Conservation (phyloP, 768 basidiomycete species). For the Agaricus sinodeliciosus region DNA sequence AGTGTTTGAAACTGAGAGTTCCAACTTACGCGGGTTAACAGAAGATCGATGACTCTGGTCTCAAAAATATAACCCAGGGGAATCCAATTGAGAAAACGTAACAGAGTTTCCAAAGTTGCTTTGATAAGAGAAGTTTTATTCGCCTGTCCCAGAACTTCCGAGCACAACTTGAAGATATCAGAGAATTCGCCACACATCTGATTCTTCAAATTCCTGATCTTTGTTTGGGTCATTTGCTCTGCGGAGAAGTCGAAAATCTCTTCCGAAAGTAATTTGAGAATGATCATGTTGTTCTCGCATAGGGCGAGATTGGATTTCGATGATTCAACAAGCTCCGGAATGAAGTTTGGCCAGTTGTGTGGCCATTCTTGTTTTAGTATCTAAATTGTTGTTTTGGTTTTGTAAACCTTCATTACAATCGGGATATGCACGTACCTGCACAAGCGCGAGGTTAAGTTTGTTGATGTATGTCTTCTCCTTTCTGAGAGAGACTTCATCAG, state of each 20-base stretch:
- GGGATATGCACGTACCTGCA: constrained; percentile 56
- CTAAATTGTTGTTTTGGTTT: constrained; percentile 35
- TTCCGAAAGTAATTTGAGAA: constrained; percentile 93
- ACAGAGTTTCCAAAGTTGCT: constrained; percentile 88
- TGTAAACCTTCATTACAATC: not conserved
- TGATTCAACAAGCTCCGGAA: constrained; percentile 93
- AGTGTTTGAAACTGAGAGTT: constrained; percentile 3
- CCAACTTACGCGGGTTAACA: constrained; percentile 77
- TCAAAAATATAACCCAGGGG: constrained; percentile 98
- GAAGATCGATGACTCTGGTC: constrained; percentile 91
- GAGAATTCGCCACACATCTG: constrained; percentile 97
- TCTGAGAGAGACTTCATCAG: constrained; percentile 82
- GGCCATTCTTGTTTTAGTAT: constrained; percentile 99
- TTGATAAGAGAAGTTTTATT: constrained; percentile 92
- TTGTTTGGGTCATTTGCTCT: constrained; percentile 97
- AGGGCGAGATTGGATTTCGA: constrained; percentile 94
- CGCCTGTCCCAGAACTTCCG: constrained; percentile 95
- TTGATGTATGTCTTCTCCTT: constrained; percentile 94
- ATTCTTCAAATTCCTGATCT: constrained; percentile 95
- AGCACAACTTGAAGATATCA: constrained; percentile 96
- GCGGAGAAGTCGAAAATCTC: constrained; percentile 99
- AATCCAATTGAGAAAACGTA: constrained; percentile 98
- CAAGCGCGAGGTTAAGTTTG: constrained; percentile 93
- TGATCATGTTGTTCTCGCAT: constrained; percentile 99
- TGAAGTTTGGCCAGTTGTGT: constrained; percentile 97